Percentiles rank a stretch among this genome's conserved stretches.
Conservation (phyloP, 345 rosid species). For the Euclidium syriacum region DNA sequence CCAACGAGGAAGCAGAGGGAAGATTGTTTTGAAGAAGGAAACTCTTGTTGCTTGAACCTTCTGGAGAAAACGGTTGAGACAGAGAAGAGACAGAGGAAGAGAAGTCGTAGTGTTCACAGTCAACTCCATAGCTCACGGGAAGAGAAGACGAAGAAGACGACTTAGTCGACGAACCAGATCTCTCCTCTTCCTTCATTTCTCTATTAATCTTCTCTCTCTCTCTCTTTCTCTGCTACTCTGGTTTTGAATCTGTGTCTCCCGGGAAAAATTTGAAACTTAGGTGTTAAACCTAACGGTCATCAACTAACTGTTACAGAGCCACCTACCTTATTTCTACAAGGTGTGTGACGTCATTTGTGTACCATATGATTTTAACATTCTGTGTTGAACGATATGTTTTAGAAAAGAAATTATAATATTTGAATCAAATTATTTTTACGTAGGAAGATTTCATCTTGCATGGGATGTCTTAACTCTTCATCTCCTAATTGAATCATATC, state of each 20-base stretch:
- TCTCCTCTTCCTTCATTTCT: conserved; percentile 20
- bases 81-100: conserved; percentile 25
- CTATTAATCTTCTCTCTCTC: background rate
- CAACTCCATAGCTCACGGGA: conserved; percentile 29
- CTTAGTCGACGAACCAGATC: conserved; percentile 2
- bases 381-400: too few species aligned
- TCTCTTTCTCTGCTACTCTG: background rate
- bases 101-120: conserved; percentile 19
- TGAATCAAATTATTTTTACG: too few species aligned
- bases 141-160: conserved; percentile 26
- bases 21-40: conserved; percentile 2
- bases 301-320: conserved; percentile 4
- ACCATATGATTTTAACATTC: too few species aligned
- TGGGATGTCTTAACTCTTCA: too few species aligned
- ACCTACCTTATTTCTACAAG: conserved; percentile 4
- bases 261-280: conserved; percentile 15
- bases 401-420: too few species aligned
- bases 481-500: too few species aligned
- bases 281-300: conserved; percentile 31
- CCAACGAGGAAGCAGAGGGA: conserved; percentile 14
- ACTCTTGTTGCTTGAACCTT: conserved; percentile 19
- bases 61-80: conserved; percentile 21
- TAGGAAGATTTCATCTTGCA: too few species aligned
- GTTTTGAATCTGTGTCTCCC: background rate
- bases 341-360: too few species aligned